These are phyloP conservation scores for Carex pumila DNA, from an alignment of 176 grass and related monocot species.

Conservation along the genomic window DNA sequence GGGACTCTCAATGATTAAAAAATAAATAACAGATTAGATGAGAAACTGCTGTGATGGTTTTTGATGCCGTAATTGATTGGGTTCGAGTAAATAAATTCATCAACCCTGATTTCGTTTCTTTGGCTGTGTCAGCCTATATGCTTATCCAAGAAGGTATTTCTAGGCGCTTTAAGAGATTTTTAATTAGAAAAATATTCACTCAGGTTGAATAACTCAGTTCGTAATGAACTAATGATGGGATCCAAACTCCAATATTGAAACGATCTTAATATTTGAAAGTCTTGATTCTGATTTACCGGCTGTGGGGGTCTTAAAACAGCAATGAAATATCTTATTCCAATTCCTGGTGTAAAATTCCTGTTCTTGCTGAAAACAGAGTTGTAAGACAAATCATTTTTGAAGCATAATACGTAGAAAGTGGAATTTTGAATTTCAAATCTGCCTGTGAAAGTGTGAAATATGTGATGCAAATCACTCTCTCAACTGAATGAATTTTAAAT, in stretches of 20 bases:
- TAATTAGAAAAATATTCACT: background rate
- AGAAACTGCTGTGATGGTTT: background rate
- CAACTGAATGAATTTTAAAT: no score
- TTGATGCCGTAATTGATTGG: background rate
- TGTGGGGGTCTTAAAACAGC: background rate
- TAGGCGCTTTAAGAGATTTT: background rate
- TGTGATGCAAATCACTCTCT: background rate
- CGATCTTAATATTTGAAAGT: background rate
- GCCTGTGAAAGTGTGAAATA: background rate
- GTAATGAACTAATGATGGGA: background rate
- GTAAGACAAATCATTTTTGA: background rate
- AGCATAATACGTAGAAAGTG: background rate
- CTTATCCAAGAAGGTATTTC: conserved; percentile 9
- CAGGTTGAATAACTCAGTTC: background rate
- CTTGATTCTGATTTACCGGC: background rate
- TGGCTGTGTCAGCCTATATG: background rate
- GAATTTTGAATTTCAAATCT: background rate
- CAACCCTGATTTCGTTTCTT: conserved; percentile 15
- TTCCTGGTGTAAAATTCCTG: background rate
- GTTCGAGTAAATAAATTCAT: background rate
- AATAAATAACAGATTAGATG: background rate
- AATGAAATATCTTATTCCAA: background rate
- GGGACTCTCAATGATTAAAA: background rate
- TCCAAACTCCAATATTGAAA: background rate
- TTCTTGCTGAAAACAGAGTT: background rate